Conservation (phyloP, 768 basidiomycete genomes). For the Leccinum boreale region DNA sequence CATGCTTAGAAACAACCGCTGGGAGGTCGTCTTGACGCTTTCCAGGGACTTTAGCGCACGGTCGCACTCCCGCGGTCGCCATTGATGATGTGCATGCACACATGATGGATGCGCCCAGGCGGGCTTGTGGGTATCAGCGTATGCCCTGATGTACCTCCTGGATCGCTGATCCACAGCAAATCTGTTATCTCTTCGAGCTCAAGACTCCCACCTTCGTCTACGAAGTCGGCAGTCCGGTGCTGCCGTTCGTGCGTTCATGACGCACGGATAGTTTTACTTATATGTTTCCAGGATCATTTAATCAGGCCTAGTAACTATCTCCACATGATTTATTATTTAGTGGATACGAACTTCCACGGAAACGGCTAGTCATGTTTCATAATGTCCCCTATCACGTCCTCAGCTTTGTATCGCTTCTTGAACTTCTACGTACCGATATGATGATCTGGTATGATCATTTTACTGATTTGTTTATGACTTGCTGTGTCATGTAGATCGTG, state of each 20-base stretch:
- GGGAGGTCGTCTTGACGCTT: constrained; percentile 45
- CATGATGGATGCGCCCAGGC: neutral
- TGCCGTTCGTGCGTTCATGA: constrained; percentile 2
- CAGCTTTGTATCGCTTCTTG: neutral
- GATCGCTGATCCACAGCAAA: constrained; percentile 5
- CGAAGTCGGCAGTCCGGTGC: constrained; percentile 9
- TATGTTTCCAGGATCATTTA: constrained; percentile 5
- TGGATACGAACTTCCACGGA: constrained; percentile 9
- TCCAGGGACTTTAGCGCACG: constrained; percentile 30
- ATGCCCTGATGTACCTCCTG: neutral
- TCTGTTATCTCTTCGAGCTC: neutral
- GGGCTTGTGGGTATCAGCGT: neutral
- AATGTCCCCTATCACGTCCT: neutral
- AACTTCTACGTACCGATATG: neutral
- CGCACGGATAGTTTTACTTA: constrained; percentile 3
- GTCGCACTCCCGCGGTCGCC: neutral
- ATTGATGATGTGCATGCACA: neutral
- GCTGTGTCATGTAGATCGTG: neutral
- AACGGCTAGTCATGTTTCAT: neutral
- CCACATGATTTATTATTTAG: neutral
- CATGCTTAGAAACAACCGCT: constrained; percentile 34
- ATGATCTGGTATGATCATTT: neutral
- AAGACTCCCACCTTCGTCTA: neutral
- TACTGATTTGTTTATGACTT: constrained; percentile 1
- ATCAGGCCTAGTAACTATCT: neutral